Evolutionary conservation across 805 yeast genomes (phyloP), one percentile per base, ranked within the genome.

Genomic region (Ogataea methanolica): DNA sequence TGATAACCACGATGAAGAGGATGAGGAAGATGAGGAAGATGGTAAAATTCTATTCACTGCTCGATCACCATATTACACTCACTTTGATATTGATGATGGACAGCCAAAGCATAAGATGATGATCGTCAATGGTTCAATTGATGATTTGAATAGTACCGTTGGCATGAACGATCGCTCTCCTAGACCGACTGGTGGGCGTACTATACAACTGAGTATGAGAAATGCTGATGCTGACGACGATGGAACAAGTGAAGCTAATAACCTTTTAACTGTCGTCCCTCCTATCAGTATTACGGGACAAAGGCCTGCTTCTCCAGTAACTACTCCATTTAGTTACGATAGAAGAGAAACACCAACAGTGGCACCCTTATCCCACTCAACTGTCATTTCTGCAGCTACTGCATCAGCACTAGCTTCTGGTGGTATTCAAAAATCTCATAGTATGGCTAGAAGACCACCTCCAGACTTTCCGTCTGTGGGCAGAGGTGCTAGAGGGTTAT

Each of bases 391-490:
- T 3, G 54, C 46, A 2, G 49, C 56, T 14, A 33, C 45, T 12
- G 31, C 31, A 26, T 11, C 12, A 26, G 9, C 9, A 3, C 12
- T 26, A 9, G 31, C 4, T 26, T 26, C 31, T 26, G 31, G 31
- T 26, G 12, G 31, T 26, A 26, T 11, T 26, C 31, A 26, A 11
- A 9, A 26, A 11, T 26, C 31, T 9, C 31, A 26, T 5, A 11
- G 31, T 26, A 21, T 26, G 33, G 22, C n/a, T 39, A 57, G 68
- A 49, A 61, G 75, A 47, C 75, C 74, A 14, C 75, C 75, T 2
- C 74, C 74, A 1, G 67, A 60, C 33, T 62, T 60, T 38, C 68
- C 68, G 15, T 57, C 69, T 2, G 63, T 71, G 7, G 70, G 69
- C 2, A 60, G 76, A 45, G 64, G 59, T 16, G 64, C 68, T 5